A percentile compares a stretch with the other conserved stretches of the same genome.
Conservation (phyloP, 345 rosid genomes). For the Boechera retrofracta region DNA sequence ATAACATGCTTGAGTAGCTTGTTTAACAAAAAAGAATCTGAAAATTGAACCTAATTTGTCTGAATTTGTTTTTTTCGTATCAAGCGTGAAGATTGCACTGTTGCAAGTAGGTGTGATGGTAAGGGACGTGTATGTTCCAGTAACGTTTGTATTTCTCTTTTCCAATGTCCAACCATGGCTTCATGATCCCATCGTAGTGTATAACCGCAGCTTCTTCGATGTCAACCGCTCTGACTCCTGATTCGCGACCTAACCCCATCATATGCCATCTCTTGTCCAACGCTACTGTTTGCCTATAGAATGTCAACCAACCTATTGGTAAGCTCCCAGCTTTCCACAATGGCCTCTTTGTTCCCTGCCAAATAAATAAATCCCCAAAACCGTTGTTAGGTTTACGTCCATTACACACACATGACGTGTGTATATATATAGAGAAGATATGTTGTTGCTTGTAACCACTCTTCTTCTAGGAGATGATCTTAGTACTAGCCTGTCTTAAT, state of each 20-base stretch:
- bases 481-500: background rate
- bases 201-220: conserved; percentile 78
- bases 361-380: background rate
- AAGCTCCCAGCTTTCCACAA: conserved; percentile 83
- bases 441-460: background rate
- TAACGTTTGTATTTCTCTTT: conserved; percentile 67
- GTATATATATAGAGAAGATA: background rate
- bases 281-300: conserved; percentile 71
- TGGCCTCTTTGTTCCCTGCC: conserved; percentile 67
- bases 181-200: conserved; percentile 89
- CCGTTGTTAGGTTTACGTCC: background rate
- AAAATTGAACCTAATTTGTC: conserved; percentile 32
- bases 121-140: conserved; percentile 72
- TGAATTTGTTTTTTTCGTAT: conserved; percentile 6
- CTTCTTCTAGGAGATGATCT: conserved; percentile 16
- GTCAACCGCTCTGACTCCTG: conserved; percentile 52
- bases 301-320: conserved; percentile 88
- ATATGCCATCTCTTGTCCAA: conserved; percentile 84
- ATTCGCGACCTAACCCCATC: conserved; percentile 78
- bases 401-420: background rate
- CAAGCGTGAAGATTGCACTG: conserved; percentile 73
- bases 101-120: conserved; percentile 58
- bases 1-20: conserved; percentile 44
- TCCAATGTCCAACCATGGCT: conserved; percentile 95
- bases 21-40: conserved; percentile 35